Percentiles rank a stretch among this genome's conserved stretches.
These are phyloP conservation scores for Westerdykella ornata DNA, from an alignment of 2,329 filamentous ascomycete genomes.

Conservation along the genomic window DNA sequence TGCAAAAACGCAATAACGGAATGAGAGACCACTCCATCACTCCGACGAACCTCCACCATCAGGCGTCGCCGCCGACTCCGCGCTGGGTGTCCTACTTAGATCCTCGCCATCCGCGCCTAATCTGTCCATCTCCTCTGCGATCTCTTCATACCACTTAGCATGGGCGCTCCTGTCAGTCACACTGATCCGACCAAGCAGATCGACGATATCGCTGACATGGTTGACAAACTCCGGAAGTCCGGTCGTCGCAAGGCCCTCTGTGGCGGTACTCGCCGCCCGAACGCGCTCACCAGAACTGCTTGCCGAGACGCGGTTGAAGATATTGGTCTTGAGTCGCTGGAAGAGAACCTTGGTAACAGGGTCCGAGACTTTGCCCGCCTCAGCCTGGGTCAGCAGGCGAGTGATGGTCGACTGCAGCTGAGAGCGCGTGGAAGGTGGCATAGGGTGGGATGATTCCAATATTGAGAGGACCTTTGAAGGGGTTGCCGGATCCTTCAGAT, in stretches of 20 bases:
- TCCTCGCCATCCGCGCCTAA: conserved; percentile 29
- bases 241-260: conserved; percentile 61
- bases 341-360: conserved; percentile 62
- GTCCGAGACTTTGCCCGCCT: conserved; percentile 47
- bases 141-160: conserved; percentile 62
- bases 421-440: conserved; percentile 43
- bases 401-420: conserved; percentile 41
- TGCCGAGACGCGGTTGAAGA: conserved; percentile 58
- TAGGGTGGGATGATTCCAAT: conserved; percentile 46
- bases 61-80: conserved; percentile 15
- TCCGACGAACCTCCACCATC: not conserved
- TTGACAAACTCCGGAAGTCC: conserved; percentile 69
- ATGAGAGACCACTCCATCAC: not conserved
- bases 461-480: conserved; percentile 43
- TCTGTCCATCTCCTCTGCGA: conserved; percentile 50
- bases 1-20: not conserved
- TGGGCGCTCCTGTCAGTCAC: conserved; percentile 63
- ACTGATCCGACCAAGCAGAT: conserved; percentile 59
- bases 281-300: conserved; percentile 64
- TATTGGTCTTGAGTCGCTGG: conserved; percentile 59
- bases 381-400: conserved; percentile 50
- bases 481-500: conserved; percentile 48
- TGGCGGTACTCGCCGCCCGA: conserved; percentile 60
- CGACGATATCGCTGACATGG: conserved; percentile 62
- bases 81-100: conserved; percentile 19